A percentile compares a stretch with the other conserved stretches of the same genome.
phyloP scores from a whole-genome alignment of 1,284 basidiomycete genomes.

The Cutaneotrichosporon sp. region DNA sequence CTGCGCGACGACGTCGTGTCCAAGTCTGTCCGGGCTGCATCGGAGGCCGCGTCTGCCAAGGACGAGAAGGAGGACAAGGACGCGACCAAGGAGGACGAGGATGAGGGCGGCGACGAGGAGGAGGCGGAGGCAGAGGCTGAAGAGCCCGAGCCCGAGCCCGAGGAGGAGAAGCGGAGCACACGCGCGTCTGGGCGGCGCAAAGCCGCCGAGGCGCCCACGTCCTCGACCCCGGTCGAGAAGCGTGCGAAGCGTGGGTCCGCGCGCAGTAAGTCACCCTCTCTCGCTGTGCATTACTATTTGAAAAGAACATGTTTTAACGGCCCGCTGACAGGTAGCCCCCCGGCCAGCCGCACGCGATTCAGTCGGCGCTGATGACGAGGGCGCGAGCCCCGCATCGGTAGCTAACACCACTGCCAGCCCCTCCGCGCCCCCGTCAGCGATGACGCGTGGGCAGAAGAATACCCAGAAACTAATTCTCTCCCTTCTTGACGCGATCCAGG shows the following conservation, averaged over 20 bases:
- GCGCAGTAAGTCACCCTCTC: constrained; percentile 15
- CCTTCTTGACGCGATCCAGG: constrained; percentile 73
- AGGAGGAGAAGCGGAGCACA: constrained; percentile 24
- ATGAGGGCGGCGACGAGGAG: constrained; percentile 20
- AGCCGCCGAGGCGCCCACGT: constrained; percentile 12
- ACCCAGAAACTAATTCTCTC: constrained; percentile 67
- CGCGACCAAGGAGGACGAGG: constrained; percentile 15
- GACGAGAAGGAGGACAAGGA: constrained; percentile 26
- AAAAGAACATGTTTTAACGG: constrained; percentile 6
- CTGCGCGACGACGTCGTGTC: constrained; percentile 37
- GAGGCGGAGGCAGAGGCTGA: constrained; percentile 25
- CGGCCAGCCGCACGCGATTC: constrained; percentile 27
- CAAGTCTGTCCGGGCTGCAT: constrained; percentile 32
- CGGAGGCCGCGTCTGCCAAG: constrained; percentile 28
- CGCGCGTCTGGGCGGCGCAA: constrained; percentile 27
- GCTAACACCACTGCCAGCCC: constrained; percentile 4
- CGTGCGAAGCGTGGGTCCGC: constrained; percentile 10
- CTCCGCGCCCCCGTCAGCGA: constrained; percentile 9
- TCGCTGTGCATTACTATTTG: constrained; percentile 4
- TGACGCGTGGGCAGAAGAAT: constrained; percentile 6
- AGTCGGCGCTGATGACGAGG: constrained; percentile 22
- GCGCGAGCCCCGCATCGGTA: background rate
- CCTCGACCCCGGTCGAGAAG: constrained; percentile 15
- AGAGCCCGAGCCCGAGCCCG: constrained; percentile 22
- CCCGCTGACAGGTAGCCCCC: constrained; percentile 34